A percentile compares a stretch with the other conserved stretches of the same genome.
These are phyloP conservation scores for Ophiognomonia clavigignenti-juglandacearum DNA, from an alignment of 2,329 filamentous ascomycete genomes.

Conservation along the genomic window DNA sequence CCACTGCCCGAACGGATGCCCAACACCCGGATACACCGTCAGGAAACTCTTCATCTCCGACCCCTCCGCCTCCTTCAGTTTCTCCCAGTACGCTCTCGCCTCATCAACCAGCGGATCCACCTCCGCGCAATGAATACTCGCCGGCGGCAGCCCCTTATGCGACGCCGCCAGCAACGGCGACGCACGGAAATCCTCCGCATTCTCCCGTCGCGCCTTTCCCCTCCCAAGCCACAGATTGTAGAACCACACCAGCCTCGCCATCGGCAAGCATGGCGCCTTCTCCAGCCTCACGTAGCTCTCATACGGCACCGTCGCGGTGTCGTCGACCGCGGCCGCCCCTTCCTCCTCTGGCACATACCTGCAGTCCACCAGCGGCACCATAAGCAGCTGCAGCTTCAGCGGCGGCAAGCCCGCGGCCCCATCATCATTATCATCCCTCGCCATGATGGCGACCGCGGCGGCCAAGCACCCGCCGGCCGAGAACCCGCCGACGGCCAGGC, in stretches of 20 bases:
- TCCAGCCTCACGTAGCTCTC: slow-evolving; percentile 27
- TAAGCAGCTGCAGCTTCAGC: slow-evolving; percentile 28
- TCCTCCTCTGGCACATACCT: slow-evolving; percentile 28
- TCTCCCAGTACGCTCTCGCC: slow-evolving; percentile 27
- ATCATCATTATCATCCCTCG: slow-evolving; percentile 7
- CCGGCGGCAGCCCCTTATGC: slow-evolving; percentile 28
- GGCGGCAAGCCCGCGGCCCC: slow-evolving; percentile 20
- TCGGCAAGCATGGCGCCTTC: slow-evolving; percentile 29
- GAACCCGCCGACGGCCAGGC: slow-evolving; percentile 11
- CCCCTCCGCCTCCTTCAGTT: slow-evolving; percentile 23
- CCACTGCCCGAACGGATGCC: slow-evolving; percentile 32
- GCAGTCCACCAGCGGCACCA: slow-evolving; percentile 30
- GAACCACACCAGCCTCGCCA: slow-evolving; percentile 30
- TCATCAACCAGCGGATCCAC: slow-evolving; percentile 30
- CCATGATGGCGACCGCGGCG: slow-evolving; percentile 9
- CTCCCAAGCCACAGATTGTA: slow-evolving; percentile 32
- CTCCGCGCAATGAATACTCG: slow-evolving; percentile 28
- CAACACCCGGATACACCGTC: slow-evolving; percentile 30
- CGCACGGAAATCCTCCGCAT: slow-evolving; percentile 25
- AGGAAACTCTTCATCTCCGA: slow-evolving; percentile 24
- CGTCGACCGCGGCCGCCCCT: too few species aligned
- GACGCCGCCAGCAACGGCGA: slow-evolving; percentile 30
- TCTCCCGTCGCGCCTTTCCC: slow-evolving; percentile 22
- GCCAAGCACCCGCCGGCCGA: slow-evolving; percentile 13
- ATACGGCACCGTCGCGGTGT: slow-evolving; percentile 24